Evolutionary conservation across 2,329 filamentous ascomycete species (phyloP).

Genomic region (Pseudopyrenochaeta lycopersici): DNA sequence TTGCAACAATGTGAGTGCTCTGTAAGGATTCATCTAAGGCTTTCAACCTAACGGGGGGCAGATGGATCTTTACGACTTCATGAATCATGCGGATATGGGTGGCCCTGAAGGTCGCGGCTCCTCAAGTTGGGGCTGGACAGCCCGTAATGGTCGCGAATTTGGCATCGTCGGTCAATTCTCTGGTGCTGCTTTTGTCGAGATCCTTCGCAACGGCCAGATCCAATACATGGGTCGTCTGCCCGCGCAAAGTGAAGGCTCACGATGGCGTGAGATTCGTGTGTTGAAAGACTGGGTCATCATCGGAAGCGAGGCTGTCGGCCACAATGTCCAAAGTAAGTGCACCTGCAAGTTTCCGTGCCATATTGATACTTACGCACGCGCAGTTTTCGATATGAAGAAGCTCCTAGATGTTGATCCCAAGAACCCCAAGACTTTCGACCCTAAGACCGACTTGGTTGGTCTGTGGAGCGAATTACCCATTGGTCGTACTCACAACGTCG

Average conservation of each 20-base stretch:
- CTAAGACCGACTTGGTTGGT: slow-evolving; percentile 38
- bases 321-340: slow-evolving; percentile 59
- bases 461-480: slow-evolving; percentile 36
- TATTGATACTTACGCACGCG: slow-evolving; percentile 32
- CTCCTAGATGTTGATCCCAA: slow-evolving; percentile 41
- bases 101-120: slow-evolving; percentile 52
- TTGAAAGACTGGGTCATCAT: slow-evolving; percentile 57
- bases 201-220: slow-evolving; percentile 59
- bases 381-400: slow-evolving; percentile 57
- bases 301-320: slow-evolving; percentile 56
- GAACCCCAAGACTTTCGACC: slow-evolving; percentile 41
- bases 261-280: slow-evolving; percentile 63
- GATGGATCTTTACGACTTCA: slow-evolving; percentile 66
- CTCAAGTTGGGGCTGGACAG: slow-evolving; percentile 63
- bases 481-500: slow-evolving; percentile 50
- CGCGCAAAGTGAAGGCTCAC: slow-evolving; percentile 52
- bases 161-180: slow-evolving; percentile 63
- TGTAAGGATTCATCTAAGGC: background rate
- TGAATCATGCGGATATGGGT: slow-evolving; percentile 63
- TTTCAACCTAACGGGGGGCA: slow-evolving; percentile 31
- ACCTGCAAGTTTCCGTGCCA: slow-evolving; percentile 63
- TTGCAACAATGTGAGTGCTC: slow-evolving; percentile 27
- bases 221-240: slow-evolving; percentile 62
- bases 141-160: slow-evolving; percentile 62
- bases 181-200: slow-evolving; percentile 63